Base-by-base conservation (phyloP, 164 flowering plant genomes). In the Warburgia ugandensis region DNA sequence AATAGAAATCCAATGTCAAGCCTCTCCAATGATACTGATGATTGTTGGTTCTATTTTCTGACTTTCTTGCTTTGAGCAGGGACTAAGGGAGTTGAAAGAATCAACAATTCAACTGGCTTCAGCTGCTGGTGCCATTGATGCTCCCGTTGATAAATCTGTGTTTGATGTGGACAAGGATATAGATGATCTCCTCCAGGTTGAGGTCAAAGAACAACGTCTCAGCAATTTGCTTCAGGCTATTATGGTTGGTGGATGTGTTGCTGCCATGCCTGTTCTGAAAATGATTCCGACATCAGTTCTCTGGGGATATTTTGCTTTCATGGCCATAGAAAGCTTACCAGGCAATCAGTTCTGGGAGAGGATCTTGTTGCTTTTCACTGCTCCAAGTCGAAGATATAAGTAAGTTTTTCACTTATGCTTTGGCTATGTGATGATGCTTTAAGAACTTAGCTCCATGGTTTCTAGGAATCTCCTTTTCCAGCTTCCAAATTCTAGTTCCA, bases 331-430 rank as follows among this genome's bases (percentile, higher is more conserved):
- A 60, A 90, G 94, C 73, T 78, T 90, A 74, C 96, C 97, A 1
- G 97, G 97, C 55, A 90, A 86, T 64, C 96, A 90, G 50, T 86
- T 81, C 40, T 90, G 97, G 97, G 97, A 90, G 76, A 81, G 97
- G 55, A 79, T 86, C 48, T 62, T 90, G 57, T 58, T 82, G 56
- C 89, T 90, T 50, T 86, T 90, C 61, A 86, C 92, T 28, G 91
- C 94, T 67, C 97, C 97, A n/a, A 82, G 87, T 61, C 72, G 96
- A 67, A 73, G 97, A 83, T 86, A 76, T 70, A 90, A 77, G 97
- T 90, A 74, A 66, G 81, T 54, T 29, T 9, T 44, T 39, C 28
- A 13, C 19, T 45, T 31, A 27, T 44, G 2, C 21, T 10, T 22
- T 48, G 2, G 31, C 13, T 13, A 14, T 21, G 1, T 13, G 21